phyloP scores from a whole-genome alignment of 2,329 filamentous ascomycete species.

The Cladosporium sp. region DNA sequence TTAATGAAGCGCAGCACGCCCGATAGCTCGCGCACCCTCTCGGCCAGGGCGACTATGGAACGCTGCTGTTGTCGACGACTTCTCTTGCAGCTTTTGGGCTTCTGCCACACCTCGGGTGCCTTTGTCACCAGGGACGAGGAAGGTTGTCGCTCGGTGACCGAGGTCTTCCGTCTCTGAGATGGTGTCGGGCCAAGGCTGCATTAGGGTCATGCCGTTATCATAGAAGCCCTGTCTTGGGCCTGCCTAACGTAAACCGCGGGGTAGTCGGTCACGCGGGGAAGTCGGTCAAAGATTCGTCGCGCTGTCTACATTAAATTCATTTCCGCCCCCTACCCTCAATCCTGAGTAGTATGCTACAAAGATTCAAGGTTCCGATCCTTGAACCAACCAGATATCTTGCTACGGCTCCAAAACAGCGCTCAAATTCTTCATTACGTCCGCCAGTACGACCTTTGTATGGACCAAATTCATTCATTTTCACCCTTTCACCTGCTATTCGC shows the following conservation, averaged over 20 bases:
- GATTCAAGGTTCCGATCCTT: background rate
- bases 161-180: background rate
- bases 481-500: background rate
- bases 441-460: background rate
- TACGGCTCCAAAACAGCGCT: background rate
- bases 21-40: background rate
- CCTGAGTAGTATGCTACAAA: background rate
- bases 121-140: background rate
- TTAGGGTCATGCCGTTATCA: background rate
- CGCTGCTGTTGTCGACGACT: background rate
- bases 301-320: background rate
- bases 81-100: background rate
- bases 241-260: background rate
- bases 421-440: background rate
- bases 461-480: background rate
- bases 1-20: background rate
- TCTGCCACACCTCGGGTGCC: background rate
- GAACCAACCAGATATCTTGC: background rate
- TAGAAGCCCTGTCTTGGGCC: background rate
- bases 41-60: background rate
- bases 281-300: background rate
- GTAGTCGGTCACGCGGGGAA: constrained; percentile 1
- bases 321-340: background rate
- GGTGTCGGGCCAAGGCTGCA: background rate
- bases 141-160: background rate